Evolutionary conservation across 495 filamentous ascomycete genomes (phyloP).

Genomic region (Aspergillus campestris): DNA sequence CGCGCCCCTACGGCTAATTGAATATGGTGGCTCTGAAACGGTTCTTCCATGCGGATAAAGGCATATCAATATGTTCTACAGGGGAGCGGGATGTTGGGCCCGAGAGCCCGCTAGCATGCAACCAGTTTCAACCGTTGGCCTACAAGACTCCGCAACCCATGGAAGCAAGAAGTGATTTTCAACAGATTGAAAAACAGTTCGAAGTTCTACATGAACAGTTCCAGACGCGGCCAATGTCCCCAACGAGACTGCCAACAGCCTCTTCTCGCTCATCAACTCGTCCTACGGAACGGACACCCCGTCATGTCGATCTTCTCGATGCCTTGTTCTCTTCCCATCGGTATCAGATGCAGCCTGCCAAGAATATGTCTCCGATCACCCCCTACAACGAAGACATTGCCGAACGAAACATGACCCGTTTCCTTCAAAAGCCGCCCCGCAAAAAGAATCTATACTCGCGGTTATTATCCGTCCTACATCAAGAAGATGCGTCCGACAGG

Average conservation of each 20-base stretch:
- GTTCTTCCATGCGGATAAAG: constrained; percentile 28
- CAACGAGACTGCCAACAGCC: constrained; percentile 14
- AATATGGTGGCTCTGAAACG: constrained; percentile 33
- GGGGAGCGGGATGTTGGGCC: constrained; percentile 6
- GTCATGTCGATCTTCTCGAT: constrained; percentile 37
- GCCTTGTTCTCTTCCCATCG: constrained; percentile 26
- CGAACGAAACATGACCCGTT: constrained; percentile 38
- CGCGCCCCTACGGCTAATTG: not conserved
- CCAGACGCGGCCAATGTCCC: constrained; percentile 19
- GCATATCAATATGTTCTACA: constrained; percentile 7
- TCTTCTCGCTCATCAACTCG: constrained; percentile 14
- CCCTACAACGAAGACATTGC: constrained; percentile 42
- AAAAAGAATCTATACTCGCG: constrained; percentile 23
- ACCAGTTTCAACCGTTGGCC: constrained; percentile 1
- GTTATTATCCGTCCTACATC: constrained; percentile 26
- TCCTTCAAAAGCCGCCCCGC: constrained; percentile 20
- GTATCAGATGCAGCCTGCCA: constrained; percentile 14
- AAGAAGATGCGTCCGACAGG: constrained; percentile 39
- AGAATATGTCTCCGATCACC: constrained; percentile 22
- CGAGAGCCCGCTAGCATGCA: constrained; percentile 8
- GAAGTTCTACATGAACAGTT: constrained; percentile 33
- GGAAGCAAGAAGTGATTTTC: constrained; percentile 25
- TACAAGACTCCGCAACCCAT: constrained; percentile 10
- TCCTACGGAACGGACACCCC: constrained; percentile 7
- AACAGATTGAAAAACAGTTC: constrained; percentile 34